Evolutionary conservation across 768 basidiomycete species (phyloP).

Genomic region (Coprinellus aureogranulatus): DNA sequence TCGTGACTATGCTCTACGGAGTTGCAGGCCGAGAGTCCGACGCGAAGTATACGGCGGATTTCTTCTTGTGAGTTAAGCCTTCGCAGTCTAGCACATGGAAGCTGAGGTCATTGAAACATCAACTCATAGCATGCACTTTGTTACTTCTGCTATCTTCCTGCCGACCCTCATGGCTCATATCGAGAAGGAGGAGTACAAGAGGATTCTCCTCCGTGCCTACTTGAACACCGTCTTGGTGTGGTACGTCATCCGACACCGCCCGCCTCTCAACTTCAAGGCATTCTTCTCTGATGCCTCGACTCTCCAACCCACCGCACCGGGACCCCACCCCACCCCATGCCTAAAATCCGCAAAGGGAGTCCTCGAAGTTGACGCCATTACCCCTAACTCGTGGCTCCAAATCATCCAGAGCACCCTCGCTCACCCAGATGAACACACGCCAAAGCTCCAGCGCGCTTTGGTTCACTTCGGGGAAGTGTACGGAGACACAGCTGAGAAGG

Average conservation of each 20-base stretch:
- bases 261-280: constrained; percentile 43
- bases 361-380: too few relatives aligned
- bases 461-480: constrained; percentile 23
- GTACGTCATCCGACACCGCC: constrained; percentile 60
- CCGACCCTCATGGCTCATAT: constrained; percentile 45
- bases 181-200: constrained; percentile 40
- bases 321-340: constrained; percentile 25
- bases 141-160: constrained; percentile 65
- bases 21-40: constrained; percentile 46
- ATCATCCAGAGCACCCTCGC: constrained; percentile 51
- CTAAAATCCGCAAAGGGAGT: constrained; percentile 32
- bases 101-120: not conserved
- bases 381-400: constrained; percentile 59
- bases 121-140: constrained; percentile 53
- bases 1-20: constrained; percentile 52
- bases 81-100: not conserved
- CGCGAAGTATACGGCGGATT: constrained; percentile 49
- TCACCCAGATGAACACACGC: constrained; percentile 55
- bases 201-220: constrained; percentile 61
- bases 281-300: constrained; percentile 37
- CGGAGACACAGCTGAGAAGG: too few relatives aligned
- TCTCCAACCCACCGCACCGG: constrained; percentile 7
- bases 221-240: constrained; percentile 49
- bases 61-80: constrained; percentile 51
- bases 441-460: constrained; percentile 37